Percentiles rank a stretch among this genome's conserved stretches.
phyloP scores from a whole-genome alignment of 169 alveolate species.

The Cryptosporidium felis region DNA sequence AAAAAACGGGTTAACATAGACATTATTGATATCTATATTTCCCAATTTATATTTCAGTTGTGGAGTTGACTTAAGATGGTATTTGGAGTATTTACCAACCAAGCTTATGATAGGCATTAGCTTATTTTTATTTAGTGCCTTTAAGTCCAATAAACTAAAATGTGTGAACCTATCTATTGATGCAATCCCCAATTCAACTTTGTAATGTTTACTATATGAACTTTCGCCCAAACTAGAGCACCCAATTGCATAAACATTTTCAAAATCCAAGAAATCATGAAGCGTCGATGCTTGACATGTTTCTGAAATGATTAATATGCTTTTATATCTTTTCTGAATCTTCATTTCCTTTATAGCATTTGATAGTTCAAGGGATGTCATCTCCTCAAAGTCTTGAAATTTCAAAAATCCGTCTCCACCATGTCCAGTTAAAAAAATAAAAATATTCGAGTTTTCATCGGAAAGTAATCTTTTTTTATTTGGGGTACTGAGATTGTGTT shows the following conservation, averaged over 20 bases:
- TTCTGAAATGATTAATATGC: constrained; percentile 80
- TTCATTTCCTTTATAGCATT: constrained; percentile 81
- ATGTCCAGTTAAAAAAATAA: constrained; percentile 83
- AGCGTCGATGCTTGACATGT: constrained; percentile 85
- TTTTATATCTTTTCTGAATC: constrained; percentile 77
- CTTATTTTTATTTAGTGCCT: background rate
- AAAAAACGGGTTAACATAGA: constrained; percentile 12
- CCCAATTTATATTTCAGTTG: constrained; percentile 23
- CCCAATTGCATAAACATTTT: constrained; percentile 73
- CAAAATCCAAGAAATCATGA: constrained; percentile 78
- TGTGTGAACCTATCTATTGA: constrained; percentile 61
- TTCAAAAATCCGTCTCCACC: constrained; percentile 85
- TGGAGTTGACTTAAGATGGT: constrained; percentile 21
- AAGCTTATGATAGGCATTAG: constrained; percentile 14
- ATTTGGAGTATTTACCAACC: background rate
- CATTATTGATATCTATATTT: constrained; percentile 16
- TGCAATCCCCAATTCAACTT: constrained; percentile 52
- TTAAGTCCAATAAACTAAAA: constrained; percentile 9
- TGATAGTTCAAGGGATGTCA: constrained; percentile 79
- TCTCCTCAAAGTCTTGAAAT: constrained; percentile 82
- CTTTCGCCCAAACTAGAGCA: constrained; percentile 51
- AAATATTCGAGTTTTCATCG: constrained; percentile 77
- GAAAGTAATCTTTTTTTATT: constrained; percentile 76
- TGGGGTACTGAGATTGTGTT: constrained; percentile 74
- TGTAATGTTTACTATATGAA: constrained; percentile 48